Percentiles rank a stretch among this genome's conserved stretches.
Conservation (phyloP, 495 filamentous ascomycete species). For the Penicillium ucsense region DNA sequence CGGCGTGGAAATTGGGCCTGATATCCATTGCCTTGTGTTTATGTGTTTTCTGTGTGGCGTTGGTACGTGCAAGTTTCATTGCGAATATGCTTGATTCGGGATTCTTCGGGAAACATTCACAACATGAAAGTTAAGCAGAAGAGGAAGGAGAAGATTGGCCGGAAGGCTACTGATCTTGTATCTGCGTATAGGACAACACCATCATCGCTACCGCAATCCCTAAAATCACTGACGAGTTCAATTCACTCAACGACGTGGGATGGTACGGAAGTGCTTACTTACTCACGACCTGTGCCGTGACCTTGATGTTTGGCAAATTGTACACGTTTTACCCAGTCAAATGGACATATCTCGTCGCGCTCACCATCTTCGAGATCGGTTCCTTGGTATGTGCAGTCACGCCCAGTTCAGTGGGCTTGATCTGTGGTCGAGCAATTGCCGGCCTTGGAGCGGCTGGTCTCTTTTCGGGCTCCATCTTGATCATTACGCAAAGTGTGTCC, state of each 20-base stretch:
- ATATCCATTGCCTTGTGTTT: conserved; percentile 53
- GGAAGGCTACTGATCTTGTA: neutral
- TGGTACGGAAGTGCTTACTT: conserved; percentile 70
- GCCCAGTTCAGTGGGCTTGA: conserved; percentile 62
- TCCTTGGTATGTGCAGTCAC: conserved; percentile 74
- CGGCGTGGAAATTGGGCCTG: conserved; percentile 37
- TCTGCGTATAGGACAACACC: conserved; percentile 48
- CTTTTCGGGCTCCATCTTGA: conserved; percentile 73
- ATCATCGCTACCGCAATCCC: conserved; percentile 83
- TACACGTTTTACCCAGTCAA: conserved; percentile 75
- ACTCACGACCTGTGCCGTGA: conserved; percentile 63
- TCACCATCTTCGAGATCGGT: conserved; percentile 77
- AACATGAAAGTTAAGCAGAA: too few relatives aligned
- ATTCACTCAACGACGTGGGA: conserved; percentile 64
- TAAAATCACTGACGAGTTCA: conserved; percentile 71
- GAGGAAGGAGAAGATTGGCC: too few relatives aligned
- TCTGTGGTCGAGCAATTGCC: conserved; percentile 76
- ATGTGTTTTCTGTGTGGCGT: conserved; percentile 55
- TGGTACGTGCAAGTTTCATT: conserved; percentile 30
- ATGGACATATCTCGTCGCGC: conserved; percentile 58
- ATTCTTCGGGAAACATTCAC: too few relatives aligned
- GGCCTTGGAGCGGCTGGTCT: conserved; percentile 78
- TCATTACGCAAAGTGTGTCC: conserved; percentile 67
- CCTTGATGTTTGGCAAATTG: conserved; percentile 65
- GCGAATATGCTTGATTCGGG: too few relatives aligned